Conservation (phyloP, 352 stramenopile species). For the Globisporangium mamillatum region DNA sequence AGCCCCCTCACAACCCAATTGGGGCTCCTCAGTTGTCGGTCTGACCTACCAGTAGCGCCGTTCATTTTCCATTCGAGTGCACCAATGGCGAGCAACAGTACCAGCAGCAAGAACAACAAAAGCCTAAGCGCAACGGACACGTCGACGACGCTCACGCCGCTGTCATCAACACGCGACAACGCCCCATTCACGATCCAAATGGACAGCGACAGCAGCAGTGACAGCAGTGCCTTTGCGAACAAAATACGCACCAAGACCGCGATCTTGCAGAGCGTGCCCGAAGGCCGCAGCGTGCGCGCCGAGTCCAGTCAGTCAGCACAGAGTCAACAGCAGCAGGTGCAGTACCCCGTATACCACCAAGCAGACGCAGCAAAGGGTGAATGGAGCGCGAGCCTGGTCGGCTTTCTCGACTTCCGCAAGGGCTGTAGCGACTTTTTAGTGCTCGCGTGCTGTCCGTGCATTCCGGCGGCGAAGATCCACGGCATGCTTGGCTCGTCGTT, state of each 20-base stretch:
- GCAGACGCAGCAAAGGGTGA: not conserved
- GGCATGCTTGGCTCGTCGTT: conserved; percentile 33
- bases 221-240: conserved; percentile 4
- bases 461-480: conserved; percentile 36
- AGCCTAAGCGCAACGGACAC: not conserved
- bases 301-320: conserved; percentile 17
- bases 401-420: conserved; percentile 6
- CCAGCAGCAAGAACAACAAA: not conserved
- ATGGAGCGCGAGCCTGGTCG: conserved; percentile 6
- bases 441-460: conserved; percentile 39
- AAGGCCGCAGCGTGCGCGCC: conserved; percentile 13
- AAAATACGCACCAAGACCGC: conserved; percentile 15
- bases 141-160: conserved; percentile 5
- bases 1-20: conserved; percentile 10
- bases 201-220: not conserved
- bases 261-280: conserved; percentile 10
- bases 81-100: conserved; percentile 1
- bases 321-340: not conserved
- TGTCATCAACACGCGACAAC: conserved; percentile 6
- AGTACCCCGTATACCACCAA: not conserved
- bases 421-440: not conserved
- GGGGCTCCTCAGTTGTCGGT: not conserved
- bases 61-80: not conserved
- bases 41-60: not conserved
- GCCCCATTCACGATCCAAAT: conserved; percentile 17